Conservation (phyloP, 441 rosid species). For the Biscutella auriculata region DNA sequence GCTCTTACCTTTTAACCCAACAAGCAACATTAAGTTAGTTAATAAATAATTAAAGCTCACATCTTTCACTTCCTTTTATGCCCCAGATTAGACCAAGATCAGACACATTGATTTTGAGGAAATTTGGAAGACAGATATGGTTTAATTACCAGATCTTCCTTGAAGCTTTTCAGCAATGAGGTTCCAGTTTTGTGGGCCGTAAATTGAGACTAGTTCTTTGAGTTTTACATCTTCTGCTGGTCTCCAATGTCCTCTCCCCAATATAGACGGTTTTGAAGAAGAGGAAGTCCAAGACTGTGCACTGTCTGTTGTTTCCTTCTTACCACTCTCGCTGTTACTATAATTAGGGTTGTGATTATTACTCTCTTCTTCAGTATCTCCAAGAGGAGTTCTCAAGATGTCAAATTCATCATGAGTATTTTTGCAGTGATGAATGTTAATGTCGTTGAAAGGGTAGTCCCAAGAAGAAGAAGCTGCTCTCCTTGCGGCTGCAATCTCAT, state of each 20-base stretch:
- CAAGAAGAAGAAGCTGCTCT: slow-evolving; percentile 21
- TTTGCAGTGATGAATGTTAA: slow-evolving; percentile 14
- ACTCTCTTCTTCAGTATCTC: slow-evolving; percentile 12
- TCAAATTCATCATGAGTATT: slow-evolving; percentile 14
- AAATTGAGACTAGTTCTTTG: slow-evolving; percentile 69
- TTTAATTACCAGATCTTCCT: slow-evolving; percentile 71
- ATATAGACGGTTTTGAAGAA: slow-evolving; percentile 13
- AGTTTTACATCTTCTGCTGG: slow-evolving; percentile 88
- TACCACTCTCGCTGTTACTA: slow-evolving; percentile 17
- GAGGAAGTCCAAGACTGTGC: slow-evolving; percentile 24
- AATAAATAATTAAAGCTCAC: not conserved
- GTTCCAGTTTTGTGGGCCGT: slow-evolving; percentile 98
- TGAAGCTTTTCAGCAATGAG: slow-evolving; percentile 77
- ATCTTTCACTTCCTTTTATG: slow-evolving; percentile 1
- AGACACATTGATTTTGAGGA: not conserved
- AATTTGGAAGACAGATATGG: not conserved
- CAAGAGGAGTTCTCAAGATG: slow-evolving; percentile 13
- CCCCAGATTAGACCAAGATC: not conserved
- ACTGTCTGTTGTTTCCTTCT: slow-evolving; percentile 20
- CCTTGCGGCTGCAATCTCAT: slow-evolving; percentile 17
- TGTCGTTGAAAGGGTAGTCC: slow-evolving; percentile 19
- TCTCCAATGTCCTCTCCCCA: slow-evolving; percentile 86
- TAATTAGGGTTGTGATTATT: slow-evolving; percentile 11
- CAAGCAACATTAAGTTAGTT: not conserved
- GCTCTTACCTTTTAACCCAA: slow-evolving; percentile 35